Base-by-base conservation (phyloP, 805 yeast genomes). In the Brettanomyces anomalus region DNA sequence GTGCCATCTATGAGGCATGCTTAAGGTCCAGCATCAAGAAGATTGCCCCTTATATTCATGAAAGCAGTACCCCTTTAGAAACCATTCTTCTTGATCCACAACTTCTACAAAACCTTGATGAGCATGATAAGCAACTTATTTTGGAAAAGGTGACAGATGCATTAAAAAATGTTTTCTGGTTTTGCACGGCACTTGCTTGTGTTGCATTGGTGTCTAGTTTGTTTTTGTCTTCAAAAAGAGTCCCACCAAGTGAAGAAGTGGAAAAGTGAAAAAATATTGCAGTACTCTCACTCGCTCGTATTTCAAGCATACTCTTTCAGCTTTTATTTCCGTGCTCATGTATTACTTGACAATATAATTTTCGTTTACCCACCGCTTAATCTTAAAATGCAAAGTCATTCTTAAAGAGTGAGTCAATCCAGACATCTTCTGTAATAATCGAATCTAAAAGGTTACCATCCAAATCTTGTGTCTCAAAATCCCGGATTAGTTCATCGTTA, bases 151-250 rank as follows among this genome's bases (percentile, higher is more conserved):
- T 70, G 28, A 65, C 71, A 70, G 49, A 48, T 8, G 56, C 68
- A 5, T 52, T 74, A 28, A 55, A 57, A 37, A 65, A 65, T 46
- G 68, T 66, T 1, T 72, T 65, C 45, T 69, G 65, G 55, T 56
- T 67, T 40, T 55, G 62, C n/a, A 45, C 72, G 15, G 77, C 66
- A 0, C 53, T 67, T n/a, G 55, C 69, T 1, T 48, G 54, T 7
- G 32, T 63, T 14, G 49, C 66, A 2, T 53, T 71, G 6, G 33
- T 73, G 1, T 44, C 53, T 5, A 46, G 64, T 0, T 4, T 68
- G 0, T 65, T 71, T 44, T 59, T 67, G 41, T 67, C 78, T 13
- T 67, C 66, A 49, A 58, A 60, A 37, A 61, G 59, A 41, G 53
- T 73, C 21, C 79, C 79, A 1, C 59, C 54, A 17, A 19, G 35